phyloP scores from a whole-genome alignment of 805 yeast species.

The Ogataea pignaliae region DNA sequence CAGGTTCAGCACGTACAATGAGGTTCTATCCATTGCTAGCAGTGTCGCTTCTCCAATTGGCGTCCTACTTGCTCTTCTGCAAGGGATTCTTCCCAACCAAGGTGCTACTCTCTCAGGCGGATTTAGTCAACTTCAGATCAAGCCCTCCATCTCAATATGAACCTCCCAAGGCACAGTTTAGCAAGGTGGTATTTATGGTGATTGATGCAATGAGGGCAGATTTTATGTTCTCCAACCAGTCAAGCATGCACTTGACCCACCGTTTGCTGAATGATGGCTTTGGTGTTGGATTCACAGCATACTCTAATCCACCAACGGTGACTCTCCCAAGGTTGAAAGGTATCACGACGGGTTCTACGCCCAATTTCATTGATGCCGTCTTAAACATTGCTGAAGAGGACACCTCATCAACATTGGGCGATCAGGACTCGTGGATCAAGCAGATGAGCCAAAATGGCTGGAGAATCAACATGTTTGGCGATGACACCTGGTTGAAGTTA shows the following conservation, averaged over 20 bases:
- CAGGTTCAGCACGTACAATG: slow-evolving; percentile 2
- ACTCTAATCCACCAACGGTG: slow-evolving; percentile 93
- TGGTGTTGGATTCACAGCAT: slow-evolving; percentile 88
- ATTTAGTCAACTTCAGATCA: slow-evolving; percentile 32
- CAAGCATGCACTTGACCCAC: slow-evolving; percentile 69
- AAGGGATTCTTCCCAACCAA: slow-evolving; percentile 93
- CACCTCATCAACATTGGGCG: slow-evolving; percentile 56
- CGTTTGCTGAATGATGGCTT: slow-evolving; percentile 54
- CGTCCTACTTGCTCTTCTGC: slow-evolving; percentile 60
- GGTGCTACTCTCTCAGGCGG: slow-evolving; percentile 61
- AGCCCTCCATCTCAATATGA: slow-evolving; percentile 24
- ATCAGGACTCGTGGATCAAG: slow-evolving; percentile 82
- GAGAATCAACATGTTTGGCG: slow-evolving; percentile 83
- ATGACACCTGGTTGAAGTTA: slow-evolving; percentile 94
- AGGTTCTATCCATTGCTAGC: slow-evolving; percentile 14
- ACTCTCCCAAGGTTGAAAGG: slow-evolving; percentile 93
- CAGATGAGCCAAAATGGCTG: slow-evolving; percentile 49
- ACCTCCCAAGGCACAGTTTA: slow-evolving; percentile 44
- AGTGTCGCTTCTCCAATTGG: slow-evolving; percentile 35
- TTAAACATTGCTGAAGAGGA: slow-evolving; percentile 91
- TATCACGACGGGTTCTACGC: slow-evolving; percentile 90
- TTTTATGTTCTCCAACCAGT: slow-evolving; percentile 63
- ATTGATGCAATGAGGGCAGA: slow-evolving; percentile 93
- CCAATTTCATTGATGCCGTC: slow-evolving; percentile 90
- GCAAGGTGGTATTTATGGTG: slow-evolving; percentile 72